phyloP scores from a whole-genome alignment of 1,284 basidiomycete species.

The Inonotus hispidus region DNA sequence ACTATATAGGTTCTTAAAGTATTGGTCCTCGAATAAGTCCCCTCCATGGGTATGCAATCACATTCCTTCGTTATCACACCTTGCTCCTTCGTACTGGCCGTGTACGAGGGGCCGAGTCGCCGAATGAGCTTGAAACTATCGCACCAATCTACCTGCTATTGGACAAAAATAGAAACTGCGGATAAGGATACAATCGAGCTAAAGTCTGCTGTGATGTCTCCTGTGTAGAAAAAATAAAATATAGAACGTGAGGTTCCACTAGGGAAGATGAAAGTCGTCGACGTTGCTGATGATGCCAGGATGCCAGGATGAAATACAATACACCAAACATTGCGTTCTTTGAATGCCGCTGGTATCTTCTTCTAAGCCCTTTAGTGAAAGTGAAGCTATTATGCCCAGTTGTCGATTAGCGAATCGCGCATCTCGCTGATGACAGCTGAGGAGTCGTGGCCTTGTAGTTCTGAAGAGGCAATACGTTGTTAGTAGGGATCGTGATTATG shows the following conservation, averaged over 20 bases:
- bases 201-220: not conserved
- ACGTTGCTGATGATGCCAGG: too few species aligned
- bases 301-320: not conserved
- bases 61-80: not conserved
- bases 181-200: not conserved
- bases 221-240: too few species aligned
- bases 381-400: slow-evolving; percentile 68
- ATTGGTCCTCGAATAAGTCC: not conserved
- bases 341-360: not conserved
- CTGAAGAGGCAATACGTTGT: slow-evolving; percentile 36
- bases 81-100: not conserved
- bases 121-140: not conserved
- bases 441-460: slow-evolving; percentile 84
- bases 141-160: not conserved
- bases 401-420: slow-evolving; percentile 91
- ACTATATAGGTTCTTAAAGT: not conserved
- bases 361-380: not conserved
- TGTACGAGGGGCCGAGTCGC: not conserved
- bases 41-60: not conserved
- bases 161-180: not conserved
- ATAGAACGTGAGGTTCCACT: too few species aligned
- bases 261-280: too few species aligned
- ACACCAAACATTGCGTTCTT: not conserved
- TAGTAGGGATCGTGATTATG: not conserved
- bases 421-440: slow-evolving; percentile 90